Base-by-base conservation (phyloP, 2,329 filamentous ascomycete species). In the Colletotrichum sp. region DNA sequence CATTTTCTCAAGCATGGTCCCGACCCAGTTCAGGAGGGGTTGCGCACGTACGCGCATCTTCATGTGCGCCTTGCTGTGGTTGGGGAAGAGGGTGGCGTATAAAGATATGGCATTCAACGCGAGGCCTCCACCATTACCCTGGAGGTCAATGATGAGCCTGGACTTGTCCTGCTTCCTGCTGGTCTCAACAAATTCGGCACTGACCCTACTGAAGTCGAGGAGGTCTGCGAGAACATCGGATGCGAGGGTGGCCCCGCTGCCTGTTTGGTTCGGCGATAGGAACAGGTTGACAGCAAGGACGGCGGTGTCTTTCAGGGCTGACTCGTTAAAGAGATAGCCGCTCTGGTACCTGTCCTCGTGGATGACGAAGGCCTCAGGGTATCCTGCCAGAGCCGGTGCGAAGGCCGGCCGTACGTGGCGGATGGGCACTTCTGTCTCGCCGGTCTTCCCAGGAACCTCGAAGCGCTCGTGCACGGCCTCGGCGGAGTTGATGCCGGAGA, bases 101-200 rank as follows among this genome's bases (percentile, higher is more conserved):
- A 78, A 32, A 8, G 52, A 30, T 44, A 77, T 30, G 12, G 69
- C 72, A 30, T 72, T 77, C 44, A 19, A 49, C 19, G 78, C 44
- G 52, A 83, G 82, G 2, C 93, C 93, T 52, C 93, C 93, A 2
- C 85, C 86, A 78, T 95, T 95, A 7, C 86, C 87, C 8, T 90
- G 88, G 12, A 94, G 80, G 78, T 95, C 93, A 75, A 95, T 89
- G 36, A 95, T 86, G 8, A 95, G 85, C 80, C 90, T 92, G 3
- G 86, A 89, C 81, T 91, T 92, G 3, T 87, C 86, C 3, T 85
- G 84, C 3, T 81, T 77, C 55, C 87, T 86, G 25, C 87, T 87
- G 52, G 84, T 83, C 0, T 85, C 83, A 29, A 93, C 84, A 78
- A 92, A 89, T 9, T 74, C 61, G 6, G n/a, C 32, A 8, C 34